phyloP scores from a whole-genome alignment of 306 rosid species.

The Medicago truncatula region MtrunA17r5.0-ANR NC_053047.1:21571001-21571500 shows the following conservation, averaged over 20 bases:
- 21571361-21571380: conserved; percentile 14
- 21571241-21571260: too few relatives aligned
- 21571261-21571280: conserved; percentile 13
- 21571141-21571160: conserved; percentile 50
- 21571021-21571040: conserved; percentile 62
- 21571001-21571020: conserved; percentile 60
- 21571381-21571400: conserved; percentile 8
- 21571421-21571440: background rate
- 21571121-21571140: background rate
- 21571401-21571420: background rate
- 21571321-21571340: conserved; percentile 24
- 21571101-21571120: background rate
- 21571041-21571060: conserved; percentile 60
- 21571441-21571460: background rate
- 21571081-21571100: conserved; percentile 37
- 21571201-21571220: conserved; percentile 52
- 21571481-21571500: conserved; percentile 1
- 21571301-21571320: background rate
- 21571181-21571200: conserved; percentile 59
- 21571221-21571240: conserved; percentile 25
- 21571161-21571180: conserved; percentile 62
- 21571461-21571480: background rate
- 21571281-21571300: background rate
- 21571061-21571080: conserved; percentile 55
- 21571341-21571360: conserved; percentile 12